phyloP scores from a whole-genome alignment of 108 stramenopile genomes.

The Conticribra guillardii region DNA sequence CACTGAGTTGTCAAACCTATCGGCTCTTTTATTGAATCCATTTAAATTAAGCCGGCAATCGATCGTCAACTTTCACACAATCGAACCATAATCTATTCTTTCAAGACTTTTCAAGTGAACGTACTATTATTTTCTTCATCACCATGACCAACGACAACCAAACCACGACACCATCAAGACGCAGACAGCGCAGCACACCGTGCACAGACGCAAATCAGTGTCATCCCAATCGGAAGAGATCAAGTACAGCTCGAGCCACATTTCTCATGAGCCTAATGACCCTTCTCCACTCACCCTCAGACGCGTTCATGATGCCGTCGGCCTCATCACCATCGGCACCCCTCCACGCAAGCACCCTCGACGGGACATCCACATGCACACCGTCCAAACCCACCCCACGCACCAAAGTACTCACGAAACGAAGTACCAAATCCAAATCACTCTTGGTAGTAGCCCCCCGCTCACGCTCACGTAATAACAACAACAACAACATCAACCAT shows the following conservation, averaged over 20 bases:
- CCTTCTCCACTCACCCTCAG: neutral
- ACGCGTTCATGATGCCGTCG: neutral
- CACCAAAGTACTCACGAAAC: neutral
- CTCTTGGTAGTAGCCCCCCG: neutral
- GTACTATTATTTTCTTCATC: too few species aligned
- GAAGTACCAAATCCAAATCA: neutral
- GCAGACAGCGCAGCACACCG: neutral
- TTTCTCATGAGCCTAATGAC: neutral
- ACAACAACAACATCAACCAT: neutral
- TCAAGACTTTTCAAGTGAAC: too few species aligned
- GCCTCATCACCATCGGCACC: neutral
- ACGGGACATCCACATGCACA: too few species aligned
- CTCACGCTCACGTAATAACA: neutral
- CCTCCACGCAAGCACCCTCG: neutral
- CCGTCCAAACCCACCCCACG: too few species aligned
- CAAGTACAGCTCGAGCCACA: neutral
- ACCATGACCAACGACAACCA: too few species aligned
- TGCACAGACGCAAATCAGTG: neutral
- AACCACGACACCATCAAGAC: too few species aligned
- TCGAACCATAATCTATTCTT: too few species aligned
- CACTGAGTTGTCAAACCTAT: too few species aligned
- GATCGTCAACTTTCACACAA: too few species aligned
- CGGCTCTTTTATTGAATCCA: too few species aligned
- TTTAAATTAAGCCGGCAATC: too few species aligned
- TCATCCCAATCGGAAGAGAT: neutral